Evolutionary conservation across 2,329 filamentous ascomycete species (phyloP).

Genomic region (Aspergillus thermomutatus): DNA sequence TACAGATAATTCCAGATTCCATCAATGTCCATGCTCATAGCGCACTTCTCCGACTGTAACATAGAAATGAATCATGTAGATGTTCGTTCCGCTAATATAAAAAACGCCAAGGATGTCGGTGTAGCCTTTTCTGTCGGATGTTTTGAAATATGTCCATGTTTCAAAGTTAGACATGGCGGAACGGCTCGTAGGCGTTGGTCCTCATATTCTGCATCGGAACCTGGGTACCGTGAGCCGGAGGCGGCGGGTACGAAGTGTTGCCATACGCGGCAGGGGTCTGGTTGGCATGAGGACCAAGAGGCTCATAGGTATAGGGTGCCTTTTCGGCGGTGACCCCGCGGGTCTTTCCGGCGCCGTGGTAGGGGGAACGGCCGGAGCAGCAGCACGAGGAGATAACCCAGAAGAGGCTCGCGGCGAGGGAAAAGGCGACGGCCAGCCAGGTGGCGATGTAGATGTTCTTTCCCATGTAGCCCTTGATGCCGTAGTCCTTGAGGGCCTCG

Average conservation of each 20-base stretch:
- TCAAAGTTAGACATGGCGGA: constrained; percentile 33
- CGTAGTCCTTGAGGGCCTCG: constrained; percentile 65
- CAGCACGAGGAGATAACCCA: constrained; percentile 92
- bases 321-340: constrained; percentile 53
- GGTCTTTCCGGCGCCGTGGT: constrained; percentile 39
- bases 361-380: constrained; percentile 66
- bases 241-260: constrained; percentile 28
- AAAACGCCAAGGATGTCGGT: background rate
- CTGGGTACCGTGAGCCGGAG: constrained; percentile 15
- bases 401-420: constrained; percentile 74
- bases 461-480: constrained; percentile 66
- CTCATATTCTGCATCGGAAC: constrained; percentile 24
- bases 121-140: background rate
- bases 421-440: constrained; percentile 79
- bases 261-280: constrained; percentile 18
- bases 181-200: constrained; percentile 35
- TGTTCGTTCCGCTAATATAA: background rate
- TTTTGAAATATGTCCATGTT: background rate
- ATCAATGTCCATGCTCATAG: too few relatives aligned
- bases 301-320: constrained; percentile 60
- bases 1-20: background rate
- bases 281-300: constrained; percentile 39
- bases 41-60: background rate
- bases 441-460: constrained; percentile 65
- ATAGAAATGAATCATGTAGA: constrained; percentile 5